These are phyloP conservation scores for Citeromyces hawaiiensis DNA, from an alignment of 1,139 yeast genomes.

Conservation along the genomic window DNA sequence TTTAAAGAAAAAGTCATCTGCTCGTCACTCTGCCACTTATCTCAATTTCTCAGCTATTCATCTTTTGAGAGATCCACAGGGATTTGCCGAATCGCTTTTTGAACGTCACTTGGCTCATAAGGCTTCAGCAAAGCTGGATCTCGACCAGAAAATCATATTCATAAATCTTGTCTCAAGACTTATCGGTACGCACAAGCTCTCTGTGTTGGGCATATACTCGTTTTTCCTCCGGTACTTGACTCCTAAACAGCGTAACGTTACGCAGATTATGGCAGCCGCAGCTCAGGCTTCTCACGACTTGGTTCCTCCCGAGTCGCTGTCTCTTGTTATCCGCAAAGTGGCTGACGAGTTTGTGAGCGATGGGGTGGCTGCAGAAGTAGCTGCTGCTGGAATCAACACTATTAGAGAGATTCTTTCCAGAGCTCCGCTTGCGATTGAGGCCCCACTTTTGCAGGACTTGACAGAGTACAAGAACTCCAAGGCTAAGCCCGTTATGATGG, in stretches of 20 bases:
- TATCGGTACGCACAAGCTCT: conserved; percentile 88
- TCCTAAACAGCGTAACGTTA: conserved; percentile 88
- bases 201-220: conserved; percentile 80
- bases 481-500: conserved; percentile 86
- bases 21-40: conserved; percentile 50
- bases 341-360: conserved; percentile 97
- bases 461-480: conserved; percentile 87
- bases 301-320: conserved; percentile 87
- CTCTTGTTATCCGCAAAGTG: conserved; percentile 71
- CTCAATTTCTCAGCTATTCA: conserved; percentile 92
- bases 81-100: conserved; percentile 81
- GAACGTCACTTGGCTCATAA: conserved; percentile 60
- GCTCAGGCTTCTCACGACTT: conserved; percentile 96
- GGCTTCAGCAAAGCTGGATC: conserved; percentile 46
- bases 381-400: conserved; percentile 94
- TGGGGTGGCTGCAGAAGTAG: conserved; percentile 96
- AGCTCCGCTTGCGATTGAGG: conserved; percentile 89
- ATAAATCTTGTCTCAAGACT: conserved; percentile 80
- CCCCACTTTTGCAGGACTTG: conserved; percentile 75
- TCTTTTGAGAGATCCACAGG: conserved; percentile 90
- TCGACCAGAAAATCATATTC: conserved; percentile 82
- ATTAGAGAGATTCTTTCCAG: conserved; percentile 86
- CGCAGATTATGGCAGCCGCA: conserved; percentile 91
- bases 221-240: conserved; percentile 80
- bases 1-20: conserved; percentile 46